Evolutionary conservation across 2,329 filamentous ascomycete genomes (phyloP), one percentile per base, ranked within the genome.

Genomic region (Clonostachys sp.): DNA sequence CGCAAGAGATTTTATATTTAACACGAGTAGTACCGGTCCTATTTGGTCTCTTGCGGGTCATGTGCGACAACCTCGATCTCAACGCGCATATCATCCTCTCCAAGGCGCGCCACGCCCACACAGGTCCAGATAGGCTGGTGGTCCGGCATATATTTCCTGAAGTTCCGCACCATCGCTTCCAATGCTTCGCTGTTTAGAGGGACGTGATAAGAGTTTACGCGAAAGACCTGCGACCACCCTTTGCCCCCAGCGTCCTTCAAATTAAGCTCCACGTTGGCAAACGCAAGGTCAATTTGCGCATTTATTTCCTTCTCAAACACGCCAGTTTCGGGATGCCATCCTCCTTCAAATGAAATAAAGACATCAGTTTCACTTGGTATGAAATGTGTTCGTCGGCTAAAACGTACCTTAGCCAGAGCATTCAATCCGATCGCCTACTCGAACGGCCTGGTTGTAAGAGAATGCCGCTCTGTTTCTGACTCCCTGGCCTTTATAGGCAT

Each of bases 51-150:
- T 48, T 39, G 20, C 45, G 54, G 57, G 50, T 68, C 69, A 60
- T 75, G 61, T 2, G 77, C 76, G 8, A 65, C 64, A 12, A 80
- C 78, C 59, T 84, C 80, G 58, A 84, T 77, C 62, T 84, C 80
- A 4, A 84, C 69, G 18, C 65, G 58, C 80, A 84, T 84, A 34
- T 66, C 69, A 30, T 71, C 67, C 48, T 67, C 59, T 0, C 64
- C 78, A 7, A 84, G 57, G 34, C 62, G 54, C 2, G 62, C 54
- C 2, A 83, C 78, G 0, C 74, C 78, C 12, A 83, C 61, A 48
- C 62, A 67, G 0, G 78, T 83, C 74, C 74, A 79, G 2, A 78
- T 63, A 0, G 78, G 78, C 49, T 70, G 55, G 53, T 83, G 77
- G 34, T 73, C 56, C 0, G 77, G 77, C 62, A 77, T 72, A 60